phyloP scores from a whole-genome alignment of 2,329 filamentous ascomycete genomes.

The Elsinoe batatas region DNA sequence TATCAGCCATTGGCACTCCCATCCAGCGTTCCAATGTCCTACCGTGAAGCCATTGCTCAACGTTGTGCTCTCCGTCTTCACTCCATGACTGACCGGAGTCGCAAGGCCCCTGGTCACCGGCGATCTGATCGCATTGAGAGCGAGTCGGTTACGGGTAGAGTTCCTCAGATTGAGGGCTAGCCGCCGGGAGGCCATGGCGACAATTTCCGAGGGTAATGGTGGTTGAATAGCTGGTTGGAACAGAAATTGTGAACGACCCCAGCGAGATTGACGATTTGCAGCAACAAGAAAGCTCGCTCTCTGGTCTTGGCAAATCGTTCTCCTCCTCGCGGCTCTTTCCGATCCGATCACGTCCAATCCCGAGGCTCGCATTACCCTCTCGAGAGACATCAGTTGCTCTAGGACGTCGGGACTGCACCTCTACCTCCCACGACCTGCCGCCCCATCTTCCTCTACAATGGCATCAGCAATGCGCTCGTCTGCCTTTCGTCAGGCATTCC shows the following conservation, averaged over 20 bases:
- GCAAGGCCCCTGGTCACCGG: slow-evolving; percentile 80
- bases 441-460: slow-evolving; percentile 31
- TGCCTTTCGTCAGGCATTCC: slow-evolving; percentile 39
- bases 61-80: slow-evolving; percentile 91
- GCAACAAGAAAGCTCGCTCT: slow-evolving; percentile 3
- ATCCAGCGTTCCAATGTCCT: slow-evolving; percentile 28
- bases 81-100: slow-evolving; percentile 62
- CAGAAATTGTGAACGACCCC: slow-evolving; percentile 3
- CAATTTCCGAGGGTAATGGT: slow-evolving; percentile 33
- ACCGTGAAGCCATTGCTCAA: slow-evolving; percentile 97
- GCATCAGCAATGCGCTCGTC: slow-evolving; percentile 43
- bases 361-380: slow-evolving; percentile 8
- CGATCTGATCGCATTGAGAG: slow-evolving; percentile 61
- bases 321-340: neutral
- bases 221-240: slow-evolving; percentile 10
- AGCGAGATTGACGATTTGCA: slow-evolving; percentile 5
- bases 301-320: slow-evolving; percentile 1
- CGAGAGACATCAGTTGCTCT: neutral
- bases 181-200: slow-evolving; percentile 85
- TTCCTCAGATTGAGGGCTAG: slow-evolving; percentile 89
- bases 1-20: slow-evolving; percentile 15
- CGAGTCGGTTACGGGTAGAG: slow-evolving; percentile 78
- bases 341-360: slow-evolving; percentile 8
- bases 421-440: slow-evolving; percentile 16
- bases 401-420: neutral